Evolutionary conservation across 345 rosid genomes (phyloP), one percentile per base, ranked within the genome.

Genomic region (Psidium guajava): DNA sequence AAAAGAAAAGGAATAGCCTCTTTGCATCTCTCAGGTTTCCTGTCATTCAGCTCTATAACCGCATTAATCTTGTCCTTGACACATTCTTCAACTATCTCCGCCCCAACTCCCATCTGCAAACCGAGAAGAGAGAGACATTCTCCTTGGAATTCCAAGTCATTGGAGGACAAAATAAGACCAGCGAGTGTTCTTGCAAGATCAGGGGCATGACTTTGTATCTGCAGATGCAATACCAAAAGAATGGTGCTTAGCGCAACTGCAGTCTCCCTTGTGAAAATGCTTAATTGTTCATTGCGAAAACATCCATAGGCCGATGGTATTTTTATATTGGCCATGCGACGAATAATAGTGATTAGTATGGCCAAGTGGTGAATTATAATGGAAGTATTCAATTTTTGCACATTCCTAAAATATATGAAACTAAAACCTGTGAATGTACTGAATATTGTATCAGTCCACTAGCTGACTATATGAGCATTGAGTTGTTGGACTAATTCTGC

Each of bases 41-140:
- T 87, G 82, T 97, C 98, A 69, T 93, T 93, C 89, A 77, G 89
- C 86, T 91, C 91, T 86, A 97, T 91, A 84, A 93, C 93, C 9
- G 94, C 91, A 80, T 93, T 83, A 44, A 97, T 89, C 93, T 93
- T 97, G 89, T 90, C 91, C 89, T 89, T 87, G 85, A 96, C 92
- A 87, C 93, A 86, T 49, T 93, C 93, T 88, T 95, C 91, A n/a
- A 96, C 88, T 27, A 86, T 50, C 55, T 88, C 90, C 54, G 55
- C 85, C 82, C 84, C 90, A 81, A 51, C 85, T 74, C 89, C 92
- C 28, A 88, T 84, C 85, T 88, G 91, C 86, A 93, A 88, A 11
- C 98, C 98, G 61, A 97, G 95, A 89, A 97, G 90, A 58, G 94
- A 90, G 64, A 93, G 57, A 87, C 99, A 97, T 89, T 97, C 96